Conservation (phyloP, 371 early-diverging fungal species). For the Haplosporangium sp. region DNA sequence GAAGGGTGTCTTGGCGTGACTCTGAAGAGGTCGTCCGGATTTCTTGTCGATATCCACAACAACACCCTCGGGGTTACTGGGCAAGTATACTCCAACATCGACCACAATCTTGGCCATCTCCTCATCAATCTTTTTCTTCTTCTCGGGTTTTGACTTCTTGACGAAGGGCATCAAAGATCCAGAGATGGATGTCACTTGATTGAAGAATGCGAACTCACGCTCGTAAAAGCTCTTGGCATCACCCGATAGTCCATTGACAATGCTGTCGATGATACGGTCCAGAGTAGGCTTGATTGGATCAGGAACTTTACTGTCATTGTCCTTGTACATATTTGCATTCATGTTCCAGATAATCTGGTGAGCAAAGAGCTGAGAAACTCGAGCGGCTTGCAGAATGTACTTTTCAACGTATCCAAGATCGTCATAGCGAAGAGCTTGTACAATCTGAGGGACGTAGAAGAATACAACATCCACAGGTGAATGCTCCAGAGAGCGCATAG, state of each 20-base stretch:
- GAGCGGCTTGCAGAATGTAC: conserved; percentile 93
- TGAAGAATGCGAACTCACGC: conserved; percentile 96
- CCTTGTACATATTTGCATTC: conserved; percentile 97
- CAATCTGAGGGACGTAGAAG: conserved; percentile 99
- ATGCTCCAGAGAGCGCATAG: conserved; percentile 89
- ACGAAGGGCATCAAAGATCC: conserved; percentile 97
- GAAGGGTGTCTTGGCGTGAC: conserved; percentile 99
- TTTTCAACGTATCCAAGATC: conserved; percentile 89
- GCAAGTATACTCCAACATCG: conserved; percentile 97
- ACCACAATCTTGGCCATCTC: conserved; percentile 95
- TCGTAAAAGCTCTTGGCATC: conserved; percentile 91
- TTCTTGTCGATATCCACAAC: conserved; percentile 96
- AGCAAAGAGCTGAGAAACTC: conserved; percentile 94
- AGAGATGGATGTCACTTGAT: conserved; percentile 95
- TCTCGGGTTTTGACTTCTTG: conserved; percentile 93
- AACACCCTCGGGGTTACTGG: conserved; percentile 96
- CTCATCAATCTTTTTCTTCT: conserved; percentile 97
- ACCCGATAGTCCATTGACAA: conserved; percentile 84
- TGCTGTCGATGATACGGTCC: conserved; percentile 87
- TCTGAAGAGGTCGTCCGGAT: conserved; percentile 97
- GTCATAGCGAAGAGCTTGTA: conserved; percentile 96
- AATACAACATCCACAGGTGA: conserved; percentile 94
- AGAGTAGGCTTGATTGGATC: conserved; percentile 89
- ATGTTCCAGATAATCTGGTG: conserved; percentile 99
- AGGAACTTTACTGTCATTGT: conserved; percentile 77